Conservation (phyloP, 768 basidiomycete species). For the Chalciporus sphaerocephalus region DNA sequence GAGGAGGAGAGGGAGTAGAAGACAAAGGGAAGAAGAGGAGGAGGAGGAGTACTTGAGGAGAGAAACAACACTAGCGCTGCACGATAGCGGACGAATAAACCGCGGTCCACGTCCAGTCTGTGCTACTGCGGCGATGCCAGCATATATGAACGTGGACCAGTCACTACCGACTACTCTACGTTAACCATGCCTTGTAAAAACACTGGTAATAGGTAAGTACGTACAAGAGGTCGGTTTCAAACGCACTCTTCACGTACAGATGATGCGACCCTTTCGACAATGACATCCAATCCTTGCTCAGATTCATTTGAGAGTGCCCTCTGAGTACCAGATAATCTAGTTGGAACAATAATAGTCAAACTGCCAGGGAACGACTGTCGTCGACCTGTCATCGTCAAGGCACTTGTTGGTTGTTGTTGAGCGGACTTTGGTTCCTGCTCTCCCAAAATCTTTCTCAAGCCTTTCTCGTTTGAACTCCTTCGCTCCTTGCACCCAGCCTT, state of each 20-base stretch:
- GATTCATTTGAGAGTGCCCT: too few species aligned
- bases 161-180: too few species aligned
- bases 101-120: neutral
- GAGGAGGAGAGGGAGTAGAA: slow-evolving; percentile 26
- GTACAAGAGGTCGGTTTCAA: too few species aligned
- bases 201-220: too few species aligned
- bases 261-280: too few species aligned
- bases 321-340: too few species aligned
- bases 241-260: too few species aligned
- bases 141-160: neutral
- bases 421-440: slow-evolving; percentile 14
- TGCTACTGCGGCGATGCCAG: neutral
- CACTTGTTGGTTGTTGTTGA: slow-evolving; percentile 4
- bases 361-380: slow-evolving; percentile 2
- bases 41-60: slow-evolving; percentile 32
- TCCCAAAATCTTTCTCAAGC: neutral
- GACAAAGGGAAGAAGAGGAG: slow-evolving; percentile 28
- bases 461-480: neutral
- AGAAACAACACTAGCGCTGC: slow-evolving; percentile 39
- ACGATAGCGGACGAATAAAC: slow-evolving; percentile 9
- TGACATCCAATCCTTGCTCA: too few species aligned
- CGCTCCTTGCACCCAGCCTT: neutral
- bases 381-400: too few species aligned
- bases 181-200: too few species aligned
- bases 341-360: slow-evolving; percentile 7